Percentiles rank a stretch among this genome's conserved stretches.
phyloP scores from a whole-genome alignment of 2,329 filamentous ascomycete species.

The Colletotrichum sp. region DNA sequence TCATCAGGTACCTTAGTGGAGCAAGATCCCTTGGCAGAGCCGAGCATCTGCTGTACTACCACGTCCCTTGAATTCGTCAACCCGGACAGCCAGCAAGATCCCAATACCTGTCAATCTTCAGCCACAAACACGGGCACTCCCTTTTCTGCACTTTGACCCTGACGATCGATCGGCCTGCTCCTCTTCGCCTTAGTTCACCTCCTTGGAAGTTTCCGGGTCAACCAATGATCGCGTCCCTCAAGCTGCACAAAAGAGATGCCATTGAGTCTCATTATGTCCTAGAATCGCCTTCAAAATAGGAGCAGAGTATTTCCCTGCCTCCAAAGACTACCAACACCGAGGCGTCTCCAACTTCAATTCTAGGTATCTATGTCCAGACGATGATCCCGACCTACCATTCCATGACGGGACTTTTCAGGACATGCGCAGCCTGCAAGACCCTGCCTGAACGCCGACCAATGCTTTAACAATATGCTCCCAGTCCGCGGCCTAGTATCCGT shows the following conservation, averaged over 20 bases:
- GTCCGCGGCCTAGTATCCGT: constrained; percentile 35
- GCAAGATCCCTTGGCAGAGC: neutral
- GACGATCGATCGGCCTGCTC: neutral
- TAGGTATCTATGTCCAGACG: constrained; percentile 6
- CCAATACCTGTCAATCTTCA: neutral
- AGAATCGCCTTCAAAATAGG: neutral
- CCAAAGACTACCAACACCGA: neutral
- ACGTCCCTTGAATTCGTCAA: neutral
- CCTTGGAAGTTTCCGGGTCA: neutral
- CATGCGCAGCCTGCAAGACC: neutral
- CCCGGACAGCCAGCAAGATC: neutral
- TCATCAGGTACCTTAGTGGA: neutral
- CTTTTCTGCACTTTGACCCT: neutral
- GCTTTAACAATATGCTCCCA: neutral
- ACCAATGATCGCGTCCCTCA: neutral
- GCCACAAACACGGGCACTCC: neutral
- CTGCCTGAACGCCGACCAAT: constrained; percentile 3
- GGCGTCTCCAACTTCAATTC: neutral
- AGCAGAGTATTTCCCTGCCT: neutral
- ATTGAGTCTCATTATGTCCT: neutral
- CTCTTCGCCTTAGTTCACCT: neutral
- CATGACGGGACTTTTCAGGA: neutral
- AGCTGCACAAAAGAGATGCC: neutral
- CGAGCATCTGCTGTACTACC: neutral
- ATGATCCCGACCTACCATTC: neutral